Evolutionary conservation across 345 rosid genomes (phyloP).

Genomic region (Ailanthus altissimus): DNA sequence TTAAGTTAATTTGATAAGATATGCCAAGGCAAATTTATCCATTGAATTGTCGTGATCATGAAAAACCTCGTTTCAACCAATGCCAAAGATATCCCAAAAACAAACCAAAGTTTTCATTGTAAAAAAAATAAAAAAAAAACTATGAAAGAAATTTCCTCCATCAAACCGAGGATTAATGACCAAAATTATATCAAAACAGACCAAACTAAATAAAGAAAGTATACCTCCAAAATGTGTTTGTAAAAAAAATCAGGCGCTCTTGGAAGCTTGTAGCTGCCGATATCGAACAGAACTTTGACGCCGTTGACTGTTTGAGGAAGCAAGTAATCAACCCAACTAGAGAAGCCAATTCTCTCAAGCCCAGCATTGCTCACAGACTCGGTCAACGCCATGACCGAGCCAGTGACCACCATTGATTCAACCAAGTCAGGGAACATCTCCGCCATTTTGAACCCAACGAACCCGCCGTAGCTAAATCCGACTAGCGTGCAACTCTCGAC

Average conservation of each 20-base stretch:
- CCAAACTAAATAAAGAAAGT: neutral
- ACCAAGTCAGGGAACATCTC: conserved; percentile 43
- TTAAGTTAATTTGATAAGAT: too few species aligned
- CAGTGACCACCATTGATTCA: conserved; percentile 35
- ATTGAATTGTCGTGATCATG: too few species aligned
- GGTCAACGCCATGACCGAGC: conserved; percentile 38
- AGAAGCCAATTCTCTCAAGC: conserved; percentile 28
- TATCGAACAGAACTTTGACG: conserved; percentile 12
- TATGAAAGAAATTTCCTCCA: too few species aligned
- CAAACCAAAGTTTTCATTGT: too few species aligned
- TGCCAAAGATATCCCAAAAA: too few species aligned
- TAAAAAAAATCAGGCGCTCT: conserved; percentile 29
- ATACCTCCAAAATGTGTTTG: conserved; percentile 38
- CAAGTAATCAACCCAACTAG: conserved; percentile 36
- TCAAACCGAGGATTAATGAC: too few species aligned
- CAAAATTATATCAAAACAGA: too few species aligned
- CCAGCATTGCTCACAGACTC: conserved; percentile 29
- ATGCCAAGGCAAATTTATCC: too few species aligned
- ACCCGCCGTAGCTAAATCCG: conserved; percentile 47
- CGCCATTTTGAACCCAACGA: conserved; percentile 51
- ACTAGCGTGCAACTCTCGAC: conserved; percentile 44
- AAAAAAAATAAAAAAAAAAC: too few species aligned
- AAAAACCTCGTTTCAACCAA: too few species aligned
- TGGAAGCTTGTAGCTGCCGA: conserved; percentile 20
- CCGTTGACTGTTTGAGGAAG: conserved; percentile 35